phyloP scores from a whole-genome alignment of 805 yeast species.

The Candida ovalis region DNA sequence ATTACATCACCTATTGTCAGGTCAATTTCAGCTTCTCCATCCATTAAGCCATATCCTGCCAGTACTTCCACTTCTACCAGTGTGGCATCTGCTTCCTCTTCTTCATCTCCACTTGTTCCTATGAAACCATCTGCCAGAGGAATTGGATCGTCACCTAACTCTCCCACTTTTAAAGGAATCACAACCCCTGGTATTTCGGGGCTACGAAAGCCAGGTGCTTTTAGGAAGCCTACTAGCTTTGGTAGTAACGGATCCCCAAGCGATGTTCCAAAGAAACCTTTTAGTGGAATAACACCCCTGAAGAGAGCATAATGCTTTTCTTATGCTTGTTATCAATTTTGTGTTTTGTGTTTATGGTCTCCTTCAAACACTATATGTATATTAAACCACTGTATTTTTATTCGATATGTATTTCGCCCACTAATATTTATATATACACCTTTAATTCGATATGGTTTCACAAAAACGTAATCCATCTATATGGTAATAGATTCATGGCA shows the following conservation, averaged over 20 bases:
- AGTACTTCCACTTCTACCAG: background rate
- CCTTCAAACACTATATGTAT: too few species aligned
- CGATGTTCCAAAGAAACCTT: conserved; percentile 14
- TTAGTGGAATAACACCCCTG: conserved; percentile 16
- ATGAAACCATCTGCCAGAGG: conserved; percentile 12
- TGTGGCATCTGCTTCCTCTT: background rate
- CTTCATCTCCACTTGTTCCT: conserved; percentile 1
- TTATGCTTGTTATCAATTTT: background rate
- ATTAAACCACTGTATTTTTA: too few species aligned
- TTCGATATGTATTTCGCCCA: too few species aligned
- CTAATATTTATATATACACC: too few species aligned
- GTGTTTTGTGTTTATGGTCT: background rate
- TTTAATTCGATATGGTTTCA: too few species aligned
- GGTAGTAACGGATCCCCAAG: background rate
- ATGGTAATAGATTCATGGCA: too few species aligned
- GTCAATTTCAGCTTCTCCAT: conserved; percentile 12
- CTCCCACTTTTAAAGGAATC: background rate
- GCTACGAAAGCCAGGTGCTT: conserved; percentile 32
- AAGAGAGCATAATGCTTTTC: conserved; percentile 1
- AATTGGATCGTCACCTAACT: conserved; percentile 4
- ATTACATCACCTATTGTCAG: conserved; percentile 13
- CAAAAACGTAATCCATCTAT: too few species aligned
- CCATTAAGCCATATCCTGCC: conserved; percentile 3
- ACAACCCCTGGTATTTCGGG: conserved; percentile 13
- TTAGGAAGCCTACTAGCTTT: conserved; percentile 28